Evolutionary conservation across 768 basidiomycete genomes (phyloP).

Genomic region (Leccinellum rugosiceps): DNA sequence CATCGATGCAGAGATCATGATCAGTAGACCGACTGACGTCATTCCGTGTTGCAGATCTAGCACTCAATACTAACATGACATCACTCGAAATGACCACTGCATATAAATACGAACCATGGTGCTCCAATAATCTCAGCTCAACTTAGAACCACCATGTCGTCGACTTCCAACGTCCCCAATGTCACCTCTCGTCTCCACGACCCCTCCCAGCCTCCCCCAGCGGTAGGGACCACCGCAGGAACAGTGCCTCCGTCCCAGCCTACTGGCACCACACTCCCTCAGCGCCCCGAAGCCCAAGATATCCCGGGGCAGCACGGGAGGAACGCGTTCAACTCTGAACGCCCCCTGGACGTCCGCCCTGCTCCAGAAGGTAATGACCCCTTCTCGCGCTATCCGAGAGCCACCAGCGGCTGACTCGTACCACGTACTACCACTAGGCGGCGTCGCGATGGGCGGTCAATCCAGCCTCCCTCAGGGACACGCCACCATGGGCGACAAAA

Average conservation of each 20-base stretch:
- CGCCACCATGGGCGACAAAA: slow-evolving; percentile 47
- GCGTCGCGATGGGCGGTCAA: slow-evolving; percentile 27
- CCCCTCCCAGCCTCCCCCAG: slow-evolving; percentile 48
- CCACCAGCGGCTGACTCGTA: neutral
- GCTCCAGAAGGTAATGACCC: slow-evolving; percentile 28
- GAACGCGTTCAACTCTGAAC: slow-evolving; percentile 31
- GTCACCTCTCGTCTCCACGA: slow-evolving; percentile 38
- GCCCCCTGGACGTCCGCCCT: slow-evolving; percentile 38
- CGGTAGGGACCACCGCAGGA: neutral
- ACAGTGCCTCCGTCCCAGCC: neutral
- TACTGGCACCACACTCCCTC: neutral
- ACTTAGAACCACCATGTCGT: slow-evolving; percentile 13
- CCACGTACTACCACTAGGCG: slow-evolving; percentile 14
- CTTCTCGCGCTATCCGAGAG: neutral
- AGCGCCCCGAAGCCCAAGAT: neutral
- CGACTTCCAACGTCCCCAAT: slow-evolving; percentile 29
- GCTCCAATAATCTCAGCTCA: neutral
- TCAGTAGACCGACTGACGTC: neutral
- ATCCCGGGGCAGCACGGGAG: neutral
- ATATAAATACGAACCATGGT: neutral
- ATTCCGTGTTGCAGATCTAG: neutral
- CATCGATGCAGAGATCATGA: too few relatives aligned
- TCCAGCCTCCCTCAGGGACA: slow-evolving; percentile 32
- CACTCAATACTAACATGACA: neutral
- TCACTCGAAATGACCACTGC: neutral